Evolutionary conservation across 768 basidiomycete species (phyloP).

Genomic region (Pisolithus microcarpus): DNA sequence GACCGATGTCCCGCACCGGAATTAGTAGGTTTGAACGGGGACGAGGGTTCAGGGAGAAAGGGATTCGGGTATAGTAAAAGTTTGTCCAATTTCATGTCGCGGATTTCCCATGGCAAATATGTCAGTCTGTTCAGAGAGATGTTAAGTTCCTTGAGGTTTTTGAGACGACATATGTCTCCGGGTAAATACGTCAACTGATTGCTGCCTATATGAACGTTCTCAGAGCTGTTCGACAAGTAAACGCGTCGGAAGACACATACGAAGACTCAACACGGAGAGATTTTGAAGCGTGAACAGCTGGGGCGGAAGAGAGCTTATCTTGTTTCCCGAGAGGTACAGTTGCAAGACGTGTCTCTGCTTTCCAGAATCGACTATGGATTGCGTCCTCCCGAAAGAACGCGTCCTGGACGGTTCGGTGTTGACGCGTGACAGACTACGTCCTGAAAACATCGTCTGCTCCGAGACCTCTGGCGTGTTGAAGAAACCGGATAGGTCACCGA

Average conservation of each 20-base stretch:
- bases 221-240: neutral
- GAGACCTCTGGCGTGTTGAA: slow-evolving; percentile 35
- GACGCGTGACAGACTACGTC: slow-evolving; percentile 28
- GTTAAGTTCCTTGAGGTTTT: slow-evolving; percentile 52
- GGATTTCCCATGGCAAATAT: slow-evolving; percentile 61
- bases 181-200: slow-evolving; percentile 54
- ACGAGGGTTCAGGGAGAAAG: slow-evolving; percentile 36
- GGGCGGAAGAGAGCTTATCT: slow-evolving; percentile 45
- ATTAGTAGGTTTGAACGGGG: slow-evolving; percentile 5
- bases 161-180: slow-evolving; percentile 51
- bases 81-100: slow-evolving; percentile 43
- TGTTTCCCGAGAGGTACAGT: slow-evolving; percentile 50
- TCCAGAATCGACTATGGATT: slow-evolving; percentile 26
- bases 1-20: neutral
- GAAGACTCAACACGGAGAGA: slow-evolving; percentile 55
- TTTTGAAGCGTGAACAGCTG: slow-evolving; percentile 52
- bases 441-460: slow-evolving; percentile 20
- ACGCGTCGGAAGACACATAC: slow-evolving; percentile 34
- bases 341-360: slow-evolving; percentile 45
- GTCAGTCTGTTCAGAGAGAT: slow-evolving; percentile 50
- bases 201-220: slow-evolving; percentile 32
- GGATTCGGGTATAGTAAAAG: slow-evolving; percentile 54
- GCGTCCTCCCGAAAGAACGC: slow-evolving; percentile 21
- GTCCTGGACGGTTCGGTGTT: slow-evolving; percentile 27
- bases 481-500: slow-evolving; percentile 40